phyloP scores from a whole-genome alignment of 805 yeast genomes.

The Kuraishia piskuri region DNA sequence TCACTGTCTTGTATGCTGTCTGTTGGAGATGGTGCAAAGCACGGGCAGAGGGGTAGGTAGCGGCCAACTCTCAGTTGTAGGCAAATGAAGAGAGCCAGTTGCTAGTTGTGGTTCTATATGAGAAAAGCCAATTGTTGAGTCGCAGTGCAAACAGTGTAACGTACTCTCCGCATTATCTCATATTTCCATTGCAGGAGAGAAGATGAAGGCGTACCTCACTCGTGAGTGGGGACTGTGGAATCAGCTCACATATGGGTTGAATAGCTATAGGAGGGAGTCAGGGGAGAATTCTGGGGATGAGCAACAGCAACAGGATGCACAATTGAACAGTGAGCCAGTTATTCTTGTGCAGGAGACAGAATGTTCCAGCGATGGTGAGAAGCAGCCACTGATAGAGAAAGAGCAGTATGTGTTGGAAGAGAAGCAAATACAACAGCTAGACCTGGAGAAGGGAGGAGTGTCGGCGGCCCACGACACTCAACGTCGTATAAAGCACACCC shows the following conservation, averaged over 20 bases:
- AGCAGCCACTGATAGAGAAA: neutral
- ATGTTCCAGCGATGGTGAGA: neutral
- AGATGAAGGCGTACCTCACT: constrained; percentile 19
- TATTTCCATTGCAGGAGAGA: neutral
- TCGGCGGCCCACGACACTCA: neutral
- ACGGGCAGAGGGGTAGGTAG: too few species aligned
- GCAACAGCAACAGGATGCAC: neutral
- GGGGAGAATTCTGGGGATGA: neutral
- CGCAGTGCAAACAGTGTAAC: too few species aligned
- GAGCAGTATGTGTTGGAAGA: neutral
- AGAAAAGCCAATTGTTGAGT: too few species aligned
- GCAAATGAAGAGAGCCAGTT: too few species aligned
- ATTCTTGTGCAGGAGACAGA: neutral
- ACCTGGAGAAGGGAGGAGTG: neutral
- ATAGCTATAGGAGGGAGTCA: neutral
- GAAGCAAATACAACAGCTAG: too few species aligned
- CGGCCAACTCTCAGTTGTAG: too few species aligned
- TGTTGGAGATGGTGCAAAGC: too few species aligned
- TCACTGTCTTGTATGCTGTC: too few species aligned
- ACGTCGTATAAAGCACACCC: too few species aligned
- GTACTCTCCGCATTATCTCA: neutral
- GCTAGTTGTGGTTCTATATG: too few species aligned
- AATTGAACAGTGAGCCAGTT: neutral
- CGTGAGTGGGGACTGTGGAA: constrained; percentile 27
- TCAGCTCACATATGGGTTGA: constrained; percentile 13